Evolutionary conservation across 495 filamentous ascomycete genomes (phyloP), one percentile per base, ranked within the genome.

Genomic region (Xeromyces bisporus): DNA sequence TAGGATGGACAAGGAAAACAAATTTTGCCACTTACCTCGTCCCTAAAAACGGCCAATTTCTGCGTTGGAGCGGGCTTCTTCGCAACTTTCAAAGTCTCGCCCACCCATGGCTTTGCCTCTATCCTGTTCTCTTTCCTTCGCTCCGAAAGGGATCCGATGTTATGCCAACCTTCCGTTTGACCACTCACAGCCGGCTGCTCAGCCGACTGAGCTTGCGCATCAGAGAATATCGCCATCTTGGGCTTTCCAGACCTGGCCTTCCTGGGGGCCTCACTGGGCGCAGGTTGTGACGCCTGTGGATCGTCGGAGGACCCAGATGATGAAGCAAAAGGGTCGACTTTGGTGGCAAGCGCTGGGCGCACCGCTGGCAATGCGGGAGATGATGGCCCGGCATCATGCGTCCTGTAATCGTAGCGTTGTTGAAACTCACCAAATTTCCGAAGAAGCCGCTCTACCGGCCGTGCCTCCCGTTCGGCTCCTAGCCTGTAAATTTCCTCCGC

Each of bases 161-260:
- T 89, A 34, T 93, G 82, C 89, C 89, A 97, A 3, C 85, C 89
- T 48, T 75, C 78, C 0, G 67, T 58, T 8, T 53, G 51, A 10
- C 48, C 54, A 9, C 57, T 60, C 11, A 60, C 50, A 6, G 67
- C 55, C 7, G 60, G 58, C 34, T 52, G 55, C 5, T 58, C 53
- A 5, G 48, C 46, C 11, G 47, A 46, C 12, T 43, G 42, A 1
- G 64, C 40, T 14, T 53, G 60, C 3, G 70, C 60, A 46, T 96
- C 89, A 2, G 84, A 86, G 51, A 96, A 97, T 32, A 97, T 82
- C 0, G 80, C 68, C 51, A 97, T 67, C 53, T 97, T 97, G n/a
- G 74, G 62, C 41, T 73, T 73, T 26, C 67, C 69, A 2, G 62
- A 55, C 38, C 67, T 71, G 3, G 72, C 64, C 40, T 75, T 77